These are phyloP conservation scores for Fusarium ambrosium DNA, from an alignment of 2,329 filamentous ascomycete species.

Conservation along the genomic window DNA sequence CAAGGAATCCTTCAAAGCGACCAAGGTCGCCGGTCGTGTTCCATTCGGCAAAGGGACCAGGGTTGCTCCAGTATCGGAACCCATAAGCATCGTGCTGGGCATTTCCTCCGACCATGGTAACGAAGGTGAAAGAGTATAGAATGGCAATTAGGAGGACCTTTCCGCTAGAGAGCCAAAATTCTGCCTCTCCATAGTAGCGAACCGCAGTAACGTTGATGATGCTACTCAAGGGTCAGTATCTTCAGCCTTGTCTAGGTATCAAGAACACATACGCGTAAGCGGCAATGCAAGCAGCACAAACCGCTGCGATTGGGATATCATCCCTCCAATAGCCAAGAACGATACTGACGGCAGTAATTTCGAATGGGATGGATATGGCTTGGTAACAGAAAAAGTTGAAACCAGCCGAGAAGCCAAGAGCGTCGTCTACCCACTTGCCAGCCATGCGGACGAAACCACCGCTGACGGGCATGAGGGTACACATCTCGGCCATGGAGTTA, in stretches of 20 bases:
- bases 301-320: neutral
- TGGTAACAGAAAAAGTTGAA: constrained; percentile 58
- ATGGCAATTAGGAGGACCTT: constrained; percentile 75
- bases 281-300: neutral
- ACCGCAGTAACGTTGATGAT: neutral
- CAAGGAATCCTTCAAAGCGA: neutral
- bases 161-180: constrained; percentile 74
- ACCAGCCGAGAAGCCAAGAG: constrained; percentile 65
- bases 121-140: constrained; percentile 78
- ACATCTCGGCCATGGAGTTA: constrained; percentile 69
- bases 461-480: constrained; percentile 69
- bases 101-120: constrained; percentile 82
- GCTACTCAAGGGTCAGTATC: neutral
- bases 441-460: constrained; percentile 73
- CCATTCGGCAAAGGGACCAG: neutral
- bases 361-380: constrained; percentile 55
- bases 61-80: neutral
- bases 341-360: constrained; percentile 54
- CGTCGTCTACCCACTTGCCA: constrained; percentile 73
- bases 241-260: neutral
- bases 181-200: constrained; percentile 71
- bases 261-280: neutral
- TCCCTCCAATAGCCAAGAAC: constrained; percentile 49
- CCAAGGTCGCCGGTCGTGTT: neutral
- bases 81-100: constrained; percentile 72